A percentile compares a stretch with the other conserved stretches of the same genome.
Evolutionary conservation across 768 basidiomycete species (phyloP).

Genomic region (Amanita subjunquillea): DNA sequence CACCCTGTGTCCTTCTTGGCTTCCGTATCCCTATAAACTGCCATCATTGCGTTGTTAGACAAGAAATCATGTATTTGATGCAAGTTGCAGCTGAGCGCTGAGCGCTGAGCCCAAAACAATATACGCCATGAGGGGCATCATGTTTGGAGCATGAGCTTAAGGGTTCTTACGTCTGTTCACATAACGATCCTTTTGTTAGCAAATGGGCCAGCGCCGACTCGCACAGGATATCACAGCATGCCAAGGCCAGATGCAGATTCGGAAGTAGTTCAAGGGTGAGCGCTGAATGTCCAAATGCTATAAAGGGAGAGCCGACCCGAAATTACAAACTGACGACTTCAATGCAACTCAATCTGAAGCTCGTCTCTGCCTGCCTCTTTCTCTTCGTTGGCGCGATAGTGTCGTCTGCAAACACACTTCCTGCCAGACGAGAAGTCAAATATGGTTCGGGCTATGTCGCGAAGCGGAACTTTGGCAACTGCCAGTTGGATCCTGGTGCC

Average conservation of each 20-base stretch:
- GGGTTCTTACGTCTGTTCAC: too few relatives aligned
- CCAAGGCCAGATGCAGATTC: background rate
- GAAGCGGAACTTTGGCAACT: background rate
- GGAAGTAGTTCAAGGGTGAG: too few relatives aligned
- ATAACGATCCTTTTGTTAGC: too few relatives aligned
- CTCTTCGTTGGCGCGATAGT: background rate
- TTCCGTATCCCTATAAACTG: background rate
- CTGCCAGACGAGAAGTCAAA: background rate
- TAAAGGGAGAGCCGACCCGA: background rate
- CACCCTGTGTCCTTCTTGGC: too few relatives aligned
- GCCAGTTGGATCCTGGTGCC: background rate
- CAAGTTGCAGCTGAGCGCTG: background rate
- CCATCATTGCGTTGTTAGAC: background rate
- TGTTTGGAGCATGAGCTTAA: too few relatives aligned
- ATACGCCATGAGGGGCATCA: background rate
- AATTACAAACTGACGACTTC: background rate
- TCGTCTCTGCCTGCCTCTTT: background rate
- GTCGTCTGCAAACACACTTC: background rate
- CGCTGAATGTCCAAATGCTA: background rate
- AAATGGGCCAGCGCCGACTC: background rate
- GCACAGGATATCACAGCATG: background rate
- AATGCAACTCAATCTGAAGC: background rate
- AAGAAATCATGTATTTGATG: background rate
- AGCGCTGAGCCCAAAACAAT: background rate
- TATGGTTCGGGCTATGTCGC: background rate